These are phyloP conservation scores for Ceratopteris richardii DNA, from an alignment of 75 land plant genomes.

Conservation along the genomic window DNA sequence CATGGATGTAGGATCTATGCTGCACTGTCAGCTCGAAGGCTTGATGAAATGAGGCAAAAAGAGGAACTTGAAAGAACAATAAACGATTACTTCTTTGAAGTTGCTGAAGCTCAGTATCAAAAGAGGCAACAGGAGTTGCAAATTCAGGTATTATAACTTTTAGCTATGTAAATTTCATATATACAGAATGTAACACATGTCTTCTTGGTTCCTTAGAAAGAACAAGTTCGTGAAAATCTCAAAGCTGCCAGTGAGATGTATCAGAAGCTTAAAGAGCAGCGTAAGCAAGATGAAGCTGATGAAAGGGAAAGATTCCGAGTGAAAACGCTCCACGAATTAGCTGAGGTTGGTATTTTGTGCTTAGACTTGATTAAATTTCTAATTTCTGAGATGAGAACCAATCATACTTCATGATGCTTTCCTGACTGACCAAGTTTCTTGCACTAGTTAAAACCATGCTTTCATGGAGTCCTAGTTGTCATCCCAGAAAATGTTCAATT, in stretches of 20 bases:
- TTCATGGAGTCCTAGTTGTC: too few species aligned
- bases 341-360: constrained; percentile 4
- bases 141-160: constrained; percentile 7
- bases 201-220: constrained; percentile 2
- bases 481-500: too few species aligned
- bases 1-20: constrained; percentile 6
- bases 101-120: constrained; percentile 7
- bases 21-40: constrained; percentile 8
- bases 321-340: constrained; percentile 3
- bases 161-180: too few species aligned
- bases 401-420: too few species aligned
- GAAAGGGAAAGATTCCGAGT: neutral
- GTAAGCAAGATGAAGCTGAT: constrained; percentile 2
- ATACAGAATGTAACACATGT: neutral
- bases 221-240: constrained; percentile 8
- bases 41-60: constrained; percentile 1
- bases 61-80: constrained; percentile 5
- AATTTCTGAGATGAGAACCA: too few species aligned
- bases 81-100: constrained; percentile 8
- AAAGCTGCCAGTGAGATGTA: constrained; percentile 9
- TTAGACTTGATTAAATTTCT: too few species aligned
- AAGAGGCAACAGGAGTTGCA: constrained; percentile 6
- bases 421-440: too few species aligned
- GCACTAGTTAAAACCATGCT: too few species aligned
- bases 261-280: constrained; percentile 2